Evolutionary conservation across 495 filamentous ascomycete genomes (phyloP).

Genomic region (Tuber aestivum): DNA sequence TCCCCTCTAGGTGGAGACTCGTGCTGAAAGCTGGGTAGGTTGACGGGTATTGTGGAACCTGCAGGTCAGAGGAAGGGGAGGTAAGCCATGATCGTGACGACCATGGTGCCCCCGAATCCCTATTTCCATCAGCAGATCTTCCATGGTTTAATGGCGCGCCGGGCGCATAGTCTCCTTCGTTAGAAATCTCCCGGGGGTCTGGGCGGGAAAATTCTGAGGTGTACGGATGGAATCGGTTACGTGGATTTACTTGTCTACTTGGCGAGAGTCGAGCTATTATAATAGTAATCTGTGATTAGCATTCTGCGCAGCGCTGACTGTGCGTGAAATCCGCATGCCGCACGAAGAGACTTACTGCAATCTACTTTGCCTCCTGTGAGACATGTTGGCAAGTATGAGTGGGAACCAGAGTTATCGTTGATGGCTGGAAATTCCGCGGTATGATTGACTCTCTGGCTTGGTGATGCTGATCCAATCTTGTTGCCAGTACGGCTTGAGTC

Average conservation of each 20-base stretch:
- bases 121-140: constrained; percentile 13
- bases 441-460: neutral
- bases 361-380: neutral
- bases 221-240: constrained; percentile 16
- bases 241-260: constrained; percentile 20
- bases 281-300: neutral
- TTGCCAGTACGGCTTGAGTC: neutral
- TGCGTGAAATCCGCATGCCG: neutral
- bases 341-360: neutral
- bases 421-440: neutral
- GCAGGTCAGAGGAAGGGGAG: constrained; percentile 16
- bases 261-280: constrained; percentile 20
- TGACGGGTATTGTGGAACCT: constrained; percentile 20
- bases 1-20: constrained; percentile 6
- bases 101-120: constrained; percentile 8
- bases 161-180: constrained; percentile 13
- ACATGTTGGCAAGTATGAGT: neutral
- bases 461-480: neutral
- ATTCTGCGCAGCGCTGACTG: neutral
- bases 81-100: constrained; percentile 21
- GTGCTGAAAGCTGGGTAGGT: constrained; percentile 21
- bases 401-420: neutral
- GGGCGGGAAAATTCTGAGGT: constrained; percentile 14
- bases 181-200: constrained; percentile 13
- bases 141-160: constrained; percentile 9